Evolutionary conservation across 2,329 filamentous ascomycete genomes (phyloP).

Genomic region (Penicillium concentricum): DNA sequence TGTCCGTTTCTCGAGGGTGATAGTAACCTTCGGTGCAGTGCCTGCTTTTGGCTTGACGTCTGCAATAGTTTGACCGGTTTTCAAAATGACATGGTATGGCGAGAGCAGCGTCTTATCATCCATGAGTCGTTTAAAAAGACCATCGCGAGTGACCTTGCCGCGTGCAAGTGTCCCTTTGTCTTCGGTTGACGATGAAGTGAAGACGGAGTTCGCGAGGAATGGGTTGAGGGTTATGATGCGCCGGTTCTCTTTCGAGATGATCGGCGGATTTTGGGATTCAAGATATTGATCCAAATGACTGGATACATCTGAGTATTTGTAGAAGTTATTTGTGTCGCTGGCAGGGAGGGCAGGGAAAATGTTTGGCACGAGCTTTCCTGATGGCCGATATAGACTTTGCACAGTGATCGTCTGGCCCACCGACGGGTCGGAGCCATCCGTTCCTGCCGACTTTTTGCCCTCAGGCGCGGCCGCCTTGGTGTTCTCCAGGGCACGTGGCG

Average conservation of each 20-base stretch:
- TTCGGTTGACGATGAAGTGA: constrained; percentile 52
- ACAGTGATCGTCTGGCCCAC: constrained; percentile 47
- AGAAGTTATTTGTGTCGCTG: constrained; percentile 54
- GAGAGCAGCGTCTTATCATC: constrained; percentile 50
- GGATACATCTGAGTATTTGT: constrained; percentile 60
- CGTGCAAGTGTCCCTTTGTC: constrained; percentile 59
- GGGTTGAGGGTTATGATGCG: constrained; percentile 63
- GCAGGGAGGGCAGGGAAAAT: constrained; percentile 50
- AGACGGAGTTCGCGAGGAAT: constrained; percentile 61
- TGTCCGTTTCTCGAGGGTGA: constrained; percentile 63
- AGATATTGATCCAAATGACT: constrained; percentile 58
- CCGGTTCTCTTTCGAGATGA: constrained; percentile 58
- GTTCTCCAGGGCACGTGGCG: constrained; percentile 52
- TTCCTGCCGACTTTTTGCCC: constrained; percentile 27
- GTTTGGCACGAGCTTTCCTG: constrained; percentile 57
- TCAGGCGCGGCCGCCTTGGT: constrained; percentile 32
- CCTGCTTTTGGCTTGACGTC: constrained; percentile 62
- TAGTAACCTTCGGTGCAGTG: constrained; percentile 57
- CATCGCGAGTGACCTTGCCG: constrained; percentile 59
- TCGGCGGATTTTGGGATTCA: constrained; percentile 52
- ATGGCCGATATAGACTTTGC: constrained; percentile 56
- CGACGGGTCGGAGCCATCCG: constrained; percentile 40
- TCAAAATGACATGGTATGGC: constrained; percentile 58
- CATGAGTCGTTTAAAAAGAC: constrained; percentile 59
- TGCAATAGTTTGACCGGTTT: constrained; percentile 36